Conservation (phyloP, 352 stramenopile genomes). For the Globisporangium echinulatum region DNA sequence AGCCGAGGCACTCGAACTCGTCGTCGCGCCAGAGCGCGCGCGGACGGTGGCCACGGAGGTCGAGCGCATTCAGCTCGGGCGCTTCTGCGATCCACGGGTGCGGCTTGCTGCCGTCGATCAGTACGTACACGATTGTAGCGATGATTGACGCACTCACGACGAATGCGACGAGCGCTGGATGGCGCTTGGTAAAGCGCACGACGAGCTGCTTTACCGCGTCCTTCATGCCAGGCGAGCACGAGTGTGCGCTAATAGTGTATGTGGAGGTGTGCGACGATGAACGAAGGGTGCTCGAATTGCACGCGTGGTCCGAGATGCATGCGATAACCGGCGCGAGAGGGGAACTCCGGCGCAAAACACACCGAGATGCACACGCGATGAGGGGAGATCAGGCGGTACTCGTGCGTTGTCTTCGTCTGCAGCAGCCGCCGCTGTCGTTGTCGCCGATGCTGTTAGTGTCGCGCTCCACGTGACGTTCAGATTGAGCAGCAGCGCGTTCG, state of each 20-base stretch:
- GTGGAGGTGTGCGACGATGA: not conserved
- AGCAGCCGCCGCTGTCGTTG: not conserved
- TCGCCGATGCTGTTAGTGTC: not conserved
- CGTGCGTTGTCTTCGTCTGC: not conserved
- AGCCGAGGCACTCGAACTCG: conserved; percentile 74
- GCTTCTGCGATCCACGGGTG: conserved; percentile 28
- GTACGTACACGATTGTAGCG: conserved; percentile 50
- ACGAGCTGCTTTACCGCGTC: conserved; percentile 18
- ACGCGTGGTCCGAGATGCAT: too few species aligned
- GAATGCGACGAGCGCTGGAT: conserved; percentile 32
- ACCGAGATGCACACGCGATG: not conserved
- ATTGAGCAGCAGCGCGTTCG: too few species aligned
- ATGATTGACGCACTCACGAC: conserved; percentile 32
- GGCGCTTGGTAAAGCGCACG: conserved; percentile 29
- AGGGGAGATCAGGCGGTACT: not conserved
- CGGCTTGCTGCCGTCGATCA: conserved; percentile 41
- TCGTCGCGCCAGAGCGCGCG: conserved; percentile 35
- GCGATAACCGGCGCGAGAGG: too few species aligned
- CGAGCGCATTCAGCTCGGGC: conserved; percentile 35
- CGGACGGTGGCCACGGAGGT: conserved; percentile 27
- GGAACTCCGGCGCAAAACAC: not conserved
- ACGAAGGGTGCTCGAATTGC: too few species aligned
- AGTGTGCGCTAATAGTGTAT: not conserved
- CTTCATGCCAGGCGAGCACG: conserved; percentile 7
- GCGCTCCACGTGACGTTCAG: too few species aligned